Base-by-base conservation (phyloP, 768 basidiomycete genomes). In the Gymnopilus dilepis region DNA sequence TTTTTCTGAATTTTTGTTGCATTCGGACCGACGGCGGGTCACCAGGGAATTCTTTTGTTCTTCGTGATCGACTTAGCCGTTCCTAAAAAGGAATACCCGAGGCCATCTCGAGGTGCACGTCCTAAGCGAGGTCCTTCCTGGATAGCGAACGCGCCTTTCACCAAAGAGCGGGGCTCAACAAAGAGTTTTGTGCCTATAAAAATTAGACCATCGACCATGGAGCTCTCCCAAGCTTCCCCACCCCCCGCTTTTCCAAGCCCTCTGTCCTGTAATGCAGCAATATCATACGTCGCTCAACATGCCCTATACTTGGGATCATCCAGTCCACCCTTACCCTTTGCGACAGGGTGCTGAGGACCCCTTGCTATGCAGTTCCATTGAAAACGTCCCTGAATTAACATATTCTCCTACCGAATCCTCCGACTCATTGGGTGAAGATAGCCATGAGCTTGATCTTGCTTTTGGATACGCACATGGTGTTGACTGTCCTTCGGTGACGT, bases 31-130 rank as follows among this genome's bases (percentile, higher is more conserved):
- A 54, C 24, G 19, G 21, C 33, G 34, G 52, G 52, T 53, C 19
- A 34, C 52, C 22, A 40, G 22, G 52, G n/a, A n/a, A 28, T 26
- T 22, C 37, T 54, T 54, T 54, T 54, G 52, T 54, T 43, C 38
- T 48, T 52, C 52, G 31, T 50, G 54, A 56, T 41, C 42, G 11
- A 31, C 31, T n/a, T 19, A 31, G n/a, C n/a, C n/a, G 55, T 42
- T 56, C 55, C 42, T 21, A 17, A 54, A 24, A 54, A 38, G 34
- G 52, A 54, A 38, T 33, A n/a, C 54, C 68, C 69, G 61, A 58
- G 38, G 40, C 56, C 30, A 30, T 19, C 26, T 38, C 60, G 68
- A 71, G 55, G 70, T 67, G 67, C 68, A 67, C 34, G 15, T 37
- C 34, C 70, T 68, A 67, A 72, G 63, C 58, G 63, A 52, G 54